Percentiles rank a stretch among this genome's conserved stretches.
Conservation (phyloP, 2,329 filamentous ascomycete species). For the Fusarium coffeatum region DNA sequence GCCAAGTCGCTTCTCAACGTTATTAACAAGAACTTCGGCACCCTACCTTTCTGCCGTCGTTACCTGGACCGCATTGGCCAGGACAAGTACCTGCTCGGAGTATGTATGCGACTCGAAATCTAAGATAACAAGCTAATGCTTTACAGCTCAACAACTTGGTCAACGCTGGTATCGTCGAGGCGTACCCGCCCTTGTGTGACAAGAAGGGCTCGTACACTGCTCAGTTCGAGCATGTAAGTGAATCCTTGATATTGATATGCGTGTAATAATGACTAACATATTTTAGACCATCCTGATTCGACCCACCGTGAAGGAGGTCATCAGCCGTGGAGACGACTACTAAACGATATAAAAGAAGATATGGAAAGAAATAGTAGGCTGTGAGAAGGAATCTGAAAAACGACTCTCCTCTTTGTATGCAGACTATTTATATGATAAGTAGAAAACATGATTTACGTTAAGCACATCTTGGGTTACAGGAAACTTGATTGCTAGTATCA, state of each 20-base stretch:
- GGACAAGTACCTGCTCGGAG: constrained; percentile 92
- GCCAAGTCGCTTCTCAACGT: constrained; percentile 87
- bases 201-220: constrained; percentile 95
- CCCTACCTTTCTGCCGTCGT: constrained; percentile 87
- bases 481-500: not conserved
- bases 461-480: not conserved
- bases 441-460: constrained; percentile 17
- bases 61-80: constrained; percentile 94
- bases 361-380: constrained; percentile 13
- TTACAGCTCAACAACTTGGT: constrained; percentile 85
- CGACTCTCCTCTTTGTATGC: constrained; percentile 41
- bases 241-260: not conserved
- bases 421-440: constrained; percentile 1
- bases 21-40: constrained; percentile 97
- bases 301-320: constrained; percentile 86
- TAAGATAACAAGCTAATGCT: constrained; percentile 13
- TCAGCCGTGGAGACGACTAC: constrained; percentile 87
- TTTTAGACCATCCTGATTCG: constrained; percentile 78
- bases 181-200: constrained; percentile 89
- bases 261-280: constrained; percentile 22
- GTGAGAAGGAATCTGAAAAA: constrained; percentile 47
- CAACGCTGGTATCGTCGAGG: constrained; percentile 83
- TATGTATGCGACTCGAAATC: constrained; percentile 55
- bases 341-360: constrained; percentile 53
- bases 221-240: constrained; percentile 91